phyloP scores from a whole-genome alignment of 2,329 filamentous ascomycete genomes.

The Neonectria ditissima region DNA sequence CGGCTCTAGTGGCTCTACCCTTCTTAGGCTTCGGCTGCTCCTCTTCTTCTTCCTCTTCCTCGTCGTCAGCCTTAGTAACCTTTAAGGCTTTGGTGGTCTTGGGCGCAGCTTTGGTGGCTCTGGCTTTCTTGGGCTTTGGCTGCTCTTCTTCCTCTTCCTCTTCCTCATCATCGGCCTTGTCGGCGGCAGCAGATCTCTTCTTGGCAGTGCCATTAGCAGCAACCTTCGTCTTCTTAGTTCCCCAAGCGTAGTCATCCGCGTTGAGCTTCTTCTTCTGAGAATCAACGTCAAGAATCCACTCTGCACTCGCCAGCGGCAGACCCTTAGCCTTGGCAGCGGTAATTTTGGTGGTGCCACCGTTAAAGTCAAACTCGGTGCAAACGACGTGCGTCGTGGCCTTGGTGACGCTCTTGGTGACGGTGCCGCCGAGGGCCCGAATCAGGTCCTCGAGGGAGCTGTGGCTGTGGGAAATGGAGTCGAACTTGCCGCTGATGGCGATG shows the following conservation, averaged over 20 bases:
- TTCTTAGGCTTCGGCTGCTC: slow-evolving; percentile 47
- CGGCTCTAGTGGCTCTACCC: slow-evolving; percentile 32
- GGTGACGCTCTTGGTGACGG: slow-evolving; percentile 60
- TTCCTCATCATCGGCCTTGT: slow-evolving; percentile 35
- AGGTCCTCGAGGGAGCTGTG: slow-evolving; percentile 60
- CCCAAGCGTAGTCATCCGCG: slow-evolving; percentile 45
- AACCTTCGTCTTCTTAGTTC: slow-evolving; percentile 42
- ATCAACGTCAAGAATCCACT: slow-evolving; percentile 73
- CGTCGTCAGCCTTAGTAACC: slow-evolving; percentile 35
- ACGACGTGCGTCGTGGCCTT: slow-evolving; percentile 68
- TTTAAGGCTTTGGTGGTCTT: slow-evolving; percentile 34
- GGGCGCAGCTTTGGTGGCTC: slow-evolving; percentile 22
- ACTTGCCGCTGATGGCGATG: slow-evolving; percentile 71
- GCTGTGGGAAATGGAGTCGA: slow-evolving; percentile 65
- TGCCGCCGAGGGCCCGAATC: slow-evolving; percentile 63
- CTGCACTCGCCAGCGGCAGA: slow-evolving; percentile 67
- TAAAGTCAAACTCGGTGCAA: slow-evolving; percentile 64
- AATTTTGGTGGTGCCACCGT: slow-evolving; percentile 64
- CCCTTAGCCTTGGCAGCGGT: slow-evolving; percentile 58
- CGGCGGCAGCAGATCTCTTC: slow-evolving; percentile 44
- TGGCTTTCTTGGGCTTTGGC: slow-evolving; percentile 48
- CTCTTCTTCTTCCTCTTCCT: slow-evolving; percentile 43
- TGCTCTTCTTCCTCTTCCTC: slow-evolving; percentile 45
- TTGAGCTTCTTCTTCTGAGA: slow-evolving; percentile 40
- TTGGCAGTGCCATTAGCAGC: slow-evolving; percentile 36